These are phyloP conservation scores for Aureobasidium lini DNA, from an alignment of 2,329 filamentous ascomycete genomes.

Conservation along the genomic window DNA sequence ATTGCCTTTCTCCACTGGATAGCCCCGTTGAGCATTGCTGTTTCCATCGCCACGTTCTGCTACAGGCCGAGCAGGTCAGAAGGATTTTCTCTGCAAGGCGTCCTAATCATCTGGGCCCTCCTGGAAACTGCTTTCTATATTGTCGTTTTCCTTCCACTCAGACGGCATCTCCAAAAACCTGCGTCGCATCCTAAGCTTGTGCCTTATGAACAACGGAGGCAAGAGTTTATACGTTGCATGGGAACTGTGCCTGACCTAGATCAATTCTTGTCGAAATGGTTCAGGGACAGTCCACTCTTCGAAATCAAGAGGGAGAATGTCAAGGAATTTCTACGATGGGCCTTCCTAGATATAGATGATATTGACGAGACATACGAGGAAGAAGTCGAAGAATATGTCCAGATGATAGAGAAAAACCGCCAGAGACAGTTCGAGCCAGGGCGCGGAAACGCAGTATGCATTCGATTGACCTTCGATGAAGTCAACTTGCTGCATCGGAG, in stretches of 20 bases:
- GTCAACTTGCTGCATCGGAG: slow-evolving; percentile 14
- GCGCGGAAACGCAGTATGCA: slow-evolving; percentile 46
- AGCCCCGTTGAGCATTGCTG: background rate
- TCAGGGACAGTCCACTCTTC: slow-evolving; percentile 49
- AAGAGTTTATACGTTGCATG: slow-evolving; percentile 51
- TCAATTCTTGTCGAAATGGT: slow-evolving; percentile 57
- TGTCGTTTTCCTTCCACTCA: slow-evolving; percentile 46
- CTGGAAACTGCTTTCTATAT: slow-evolving; percentile 51
- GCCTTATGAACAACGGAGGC: slow-evolving; percentile 41
- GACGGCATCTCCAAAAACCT: slow-evolving; percentile 43
- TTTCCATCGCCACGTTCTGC: too few relatives aligned
- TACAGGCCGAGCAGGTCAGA: too few relatives aligned
- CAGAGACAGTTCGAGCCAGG: slow-evolving; percentile 47
- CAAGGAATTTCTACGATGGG: slow-evolving; percentile 60
- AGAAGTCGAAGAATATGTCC: slow-evolving; percentile 50
- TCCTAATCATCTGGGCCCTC: slow-evolving; percentile 30
- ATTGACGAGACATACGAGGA: slow-evolving; percentile 40
- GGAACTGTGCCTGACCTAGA: slow-evolving; percentile 48
- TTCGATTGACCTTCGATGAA: slow-evolving; percentile 59
- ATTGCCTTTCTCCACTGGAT: background rate
- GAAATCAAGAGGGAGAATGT: slow-evolving; percentile 62
- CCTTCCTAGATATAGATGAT: slow-evolving; percentile 49
- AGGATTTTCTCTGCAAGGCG: too few relatives aligned
- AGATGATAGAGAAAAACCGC: slow-evolving; percentile 46
- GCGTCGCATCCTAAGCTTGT: slow-evolving; percentile 44